phyloP scores from a whole-genome alignment of 768 basidiomycete species.

The Suillus tomentosus region DNA sequence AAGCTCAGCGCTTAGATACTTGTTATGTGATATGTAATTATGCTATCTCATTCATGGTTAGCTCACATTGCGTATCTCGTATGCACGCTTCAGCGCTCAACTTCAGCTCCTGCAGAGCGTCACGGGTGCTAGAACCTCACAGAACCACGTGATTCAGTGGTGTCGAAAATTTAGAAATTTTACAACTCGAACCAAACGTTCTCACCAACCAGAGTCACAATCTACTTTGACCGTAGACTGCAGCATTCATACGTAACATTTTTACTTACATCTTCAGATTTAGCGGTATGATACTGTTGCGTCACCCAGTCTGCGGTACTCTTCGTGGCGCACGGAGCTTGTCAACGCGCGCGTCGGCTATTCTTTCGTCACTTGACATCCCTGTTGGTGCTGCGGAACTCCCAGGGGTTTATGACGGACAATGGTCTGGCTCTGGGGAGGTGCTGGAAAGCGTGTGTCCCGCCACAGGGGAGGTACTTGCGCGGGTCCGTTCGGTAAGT shows the following conservation, averaged over 20 bases:
- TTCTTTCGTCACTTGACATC: conserved; percentile 69
- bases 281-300: conserved; percentile 24
- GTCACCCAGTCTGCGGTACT: conserved; percentile 16
- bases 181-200: background rate
- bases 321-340: conserved; percentile 33
- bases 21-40: background rate
- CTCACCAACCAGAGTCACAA: background rate
- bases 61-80: background rate
- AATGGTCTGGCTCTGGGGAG: conserved; percentile 78
- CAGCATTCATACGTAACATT: background rate
- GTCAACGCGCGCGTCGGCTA: conserved; percentile 68
- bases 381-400: conserved; percentile 53
- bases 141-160: background rate
- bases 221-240: background rate
- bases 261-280: background rate
- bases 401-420: conserved; percentile 79
- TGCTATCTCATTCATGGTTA: background rate
- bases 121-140: too few species aligned
- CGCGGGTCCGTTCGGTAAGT: conserved; percentile 68
- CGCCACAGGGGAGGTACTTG: conserved; percentile 84
- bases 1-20: background rate
- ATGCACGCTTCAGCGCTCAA: background rate
- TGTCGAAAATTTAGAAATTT: background rate
- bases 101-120: background rate
- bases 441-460: conserved; percentile 75